Conservation (phyloP, 306 rosid species). For the Mimosa bimucronata region DNA sequence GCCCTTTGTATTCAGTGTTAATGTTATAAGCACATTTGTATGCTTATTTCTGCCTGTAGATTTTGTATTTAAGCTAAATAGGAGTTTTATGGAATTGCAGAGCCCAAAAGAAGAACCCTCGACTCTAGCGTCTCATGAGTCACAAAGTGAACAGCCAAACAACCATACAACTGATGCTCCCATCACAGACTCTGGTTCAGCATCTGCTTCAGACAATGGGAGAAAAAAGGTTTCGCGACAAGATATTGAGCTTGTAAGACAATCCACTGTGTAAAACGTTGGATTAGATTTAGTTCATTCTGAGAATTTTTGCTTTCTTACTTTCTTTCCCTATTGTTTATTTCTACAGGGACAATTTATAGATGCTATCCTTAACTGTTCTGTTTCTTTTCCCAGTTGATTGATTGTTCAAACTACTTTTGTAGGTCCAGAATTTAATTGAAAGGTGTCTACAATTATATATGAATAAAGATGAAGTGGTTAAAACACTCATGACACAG, state of each 20-base stretch:
- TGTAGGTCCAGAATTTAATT: conserved; percentile 94
- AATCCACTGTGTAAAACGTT: conserved; percentile 6
- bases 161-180: conserved; percentile 72
- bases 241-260: conserved; percentile 91
- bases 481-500: conserved; percentile 84
- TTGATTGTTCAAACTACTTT: conserved; percentile 37
- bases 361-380: conserved; percentile 25
- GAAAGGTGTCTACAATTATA: conserved; percentile 91
- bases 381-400: conserved; percentile 23
- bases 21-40: conserved; percentile 19
- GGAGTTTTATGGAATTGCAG: conserved; percentile 36
- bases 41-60: conserved; percentile 8
- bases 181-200: conserved; percentile 73
- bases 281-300: conserved; percentile 19
- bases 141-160: conserved; percentile 69
- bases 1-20: conserved; percentile 5
- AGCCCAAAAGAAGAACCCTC: conserved; percentile 74
- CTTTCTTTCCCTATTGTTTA: background rate
- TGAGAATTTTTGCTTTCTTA: background rate
- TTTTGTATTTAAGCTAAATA: conserved; percentile 16
- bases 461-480: conserved; percentile 96
- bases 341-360: conserved; percentile 10
- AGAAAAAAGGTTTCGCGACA: conserved; percentile 87
- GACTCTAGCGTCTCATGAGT: conserved; percentile 70
- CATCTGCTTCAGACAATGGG: conserved; percentile 80